Evolutionary conservation across 768 basidiomycete species (phyloP).

Genomic region (Hericium rajendrae): DNA sequence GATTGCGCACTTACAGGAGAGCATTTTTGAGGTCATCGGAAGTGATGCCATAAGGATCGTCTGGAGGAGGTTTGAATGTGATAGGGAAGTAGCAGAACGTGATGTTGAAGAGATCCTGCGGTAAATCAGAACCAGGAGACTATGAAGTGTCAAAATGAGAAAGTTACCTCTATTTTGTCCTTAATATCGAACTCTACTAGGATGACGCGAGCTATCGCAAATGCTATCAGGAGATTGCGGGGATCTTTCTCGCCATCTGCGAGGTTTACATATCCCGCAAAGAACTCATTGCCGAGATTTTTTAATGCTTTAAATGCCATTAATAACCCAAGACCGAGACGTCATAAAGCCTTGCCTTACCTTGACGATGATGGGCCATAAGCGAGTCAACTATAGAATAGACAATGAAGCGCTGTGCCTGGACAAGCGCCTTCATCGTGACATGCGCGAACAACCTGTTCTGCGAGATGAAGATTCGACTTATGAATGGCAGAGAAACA

Average conservation of each 20-base stretch:
- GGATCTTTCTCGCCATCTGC: slow-evolving; percentile 98
- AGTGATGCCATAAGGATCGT: slow-evolving; percentile 89
- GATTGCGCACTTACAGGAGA: slow-evolving; percentile 38
- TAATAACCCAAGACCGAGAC: slow-evolving; percentile 3
- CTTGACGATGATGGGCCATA: slow-evolving; percentile 58
- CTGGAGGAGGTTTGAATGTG: slow-evolving; percentile 86
- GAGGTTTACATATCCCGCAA: slow-evolving; percentile 66
- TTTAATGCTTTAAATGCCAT: slow-evolving; percentile 45
- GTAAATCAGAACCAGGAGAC: background rate
- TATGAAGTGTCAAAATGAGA: background rate
- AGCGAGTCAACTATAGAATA: slow-evolving; percentile 76
- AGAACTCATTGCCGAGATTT: slow-evolving; percentile 59
- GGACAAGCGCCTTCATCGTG: slow-evolving; percentile 72
- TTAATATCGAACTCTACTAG: slow-evolving; percentile 81
- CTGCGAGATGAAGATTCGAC: background rate
- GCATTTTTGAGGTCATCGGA: slow-evolving; percentile 73
- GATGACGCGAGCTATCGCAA: slow-evolving; percentile 79
- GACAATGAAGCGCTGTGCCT: slow-evolving; percentile 72
- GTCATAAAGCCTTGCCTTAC: slow-evolving; percentile 10
- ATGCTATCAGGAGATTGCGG: slow-evolving; percentile 82
- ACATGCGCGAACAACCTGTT: slow-evolving; percentile 67
- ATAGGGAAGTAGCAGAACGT: slow-evolving; percentile 99
- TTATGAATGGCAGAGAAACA: slow-evolving; percentile 12
- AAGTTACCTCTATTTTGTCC: slow-evolving; percentile 63
- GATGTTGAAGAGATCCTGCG: slow-evolving; percentile 83